These are phyloP conservation scores for Amanita pallidorosea DNA, from an alignment of 768 basidiomycete species.

Conservation along the genomic window DNA sequence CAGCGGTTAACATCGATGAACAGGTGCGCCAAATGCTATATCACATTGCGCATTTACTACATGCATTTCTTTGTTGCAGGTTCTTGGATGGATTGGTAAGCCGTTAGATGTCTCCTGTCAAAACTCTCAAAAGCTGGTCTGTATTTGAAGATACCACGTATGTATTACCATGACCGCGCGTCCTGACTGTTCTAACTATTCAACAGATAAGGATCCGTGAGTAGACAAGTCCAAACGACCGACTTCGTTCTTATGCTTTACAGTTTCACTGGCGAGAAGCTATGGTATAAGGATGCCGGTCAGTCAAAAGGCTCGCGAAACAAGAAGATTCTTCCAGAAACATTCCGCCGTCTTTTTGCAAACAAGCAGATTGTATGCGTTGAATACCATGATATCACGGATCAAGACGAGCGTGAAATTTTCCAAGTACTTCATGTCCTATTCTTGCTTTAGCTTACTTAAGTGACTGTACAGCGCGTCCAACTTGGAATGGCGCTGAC, in stretches of 20 bases:
- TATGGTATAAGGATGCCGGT: constrained; percentile 36
- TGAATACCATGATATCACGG: constrained; percentile 56
- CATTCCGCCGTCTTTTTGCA: constrained; percentile 46
- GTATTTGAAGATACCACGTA: constrained; percentile 42
- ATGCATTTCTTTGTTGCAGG: constrained; percentile 17
- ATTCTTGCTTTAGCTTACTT: neutral
- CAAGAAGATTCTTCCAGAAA: constrained; percentile 34
- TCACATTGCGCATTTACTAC: neutral
- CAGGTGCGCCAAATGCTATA: constrained; percentile 27
- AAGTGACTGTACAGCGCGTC: constrained; percentile 40
- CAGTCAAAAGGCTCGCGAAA: constrained; percentile 10
- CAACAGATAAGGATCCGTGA: constrained; percentile 33
- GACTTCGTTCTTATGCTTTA: constrained; percentile 9
- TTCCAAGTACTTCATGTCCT: constrained; percentile 43
- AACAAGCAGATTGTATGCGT: constrained; percentile 75
- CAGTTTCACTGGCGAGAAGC: constrained; percentile 36
- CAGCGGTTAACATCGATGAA: constrained; percentile 70
- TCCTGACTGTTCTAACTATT: neutral
- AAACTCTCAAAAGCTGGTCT: neutral
- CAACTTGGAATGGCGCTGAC: constrained; percentile 73
- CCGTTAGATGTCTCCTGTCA: constrained; percentile 8
- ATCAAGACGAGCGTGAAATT: constrained; percentile 52
- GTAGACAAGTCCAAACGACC: neutral
- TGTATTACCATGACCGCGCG: constrained; percentile 15
- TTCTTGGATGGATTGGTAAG: constrained; percentile 63